phyloP scores from a whole-genome alignment of 345 rosid genomes.

The Corchorus olitorius region DNA sequence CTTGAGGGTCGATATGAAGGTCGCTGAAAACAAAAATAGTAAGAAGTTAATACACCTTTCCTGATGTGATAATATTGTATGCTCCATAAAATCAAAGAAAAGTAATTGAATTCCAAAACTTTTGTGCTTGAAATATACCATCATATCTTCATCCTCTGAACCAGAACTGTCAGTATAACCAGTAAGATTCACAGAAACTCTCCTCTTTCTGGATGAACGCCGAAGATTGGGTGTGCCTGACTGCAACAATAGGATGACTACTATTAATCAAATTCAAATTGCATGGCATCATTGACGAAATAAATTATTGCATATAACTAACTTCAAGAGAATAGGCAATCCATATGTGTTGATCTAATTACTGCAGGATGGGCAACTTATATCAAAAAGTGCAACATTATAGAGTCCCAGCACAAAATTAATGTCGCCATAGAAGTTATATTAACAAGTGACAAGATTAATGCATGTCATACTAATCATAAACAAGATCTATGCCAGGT shows the following conservation, averaged over 20 bases:
- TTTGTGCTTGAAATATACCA: conserved; percentile 48
- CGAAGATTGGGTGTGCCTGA: conserved; percentile 78
- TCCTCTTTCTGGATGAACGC: conserved; percentile 93
- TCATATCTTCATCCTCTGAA: conserved; percentile 89
- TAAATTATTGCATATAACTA: conserved; percentile 17
- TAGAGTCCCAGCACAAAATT: neutral
- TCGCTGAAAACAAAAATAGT: conserved; percentile 44
- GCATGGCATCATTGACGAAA: conserved; percentile 8
- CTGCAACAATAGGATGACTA: conserved; percentile 45
- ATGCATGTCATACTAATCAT: conserved; percentile 7
- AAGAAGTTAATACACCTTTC: neutral
- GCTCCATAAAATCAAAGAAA: conserved; percentile 6
- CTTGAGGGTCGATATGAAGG: conserved; percentile 60
- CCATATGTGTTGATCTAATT: neutral
- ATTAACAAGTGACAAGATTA: neutral
- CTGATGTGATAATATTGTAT: conserved; percentile 4
- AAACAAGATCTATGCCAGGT: neutral
- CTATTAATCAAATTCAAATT: conserved; percentile 26
- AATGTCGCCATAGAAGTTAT: neutral
- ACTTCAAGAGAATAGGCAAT: conserved; percentile 21
- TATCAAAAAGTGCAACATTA: conserved; percentile 1
- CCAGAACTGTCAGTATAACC: conserved; percentile 91
- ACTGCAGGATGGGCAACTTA: neutral
- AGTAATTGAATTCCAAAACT: neutral
- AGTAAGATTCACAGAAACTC: conserved; percentile 77